These are phyloP conservation scores for Plasmodium berghei DNA, from an alignment of 169 alveolate species.

Conservation along the genomic window DNA sequence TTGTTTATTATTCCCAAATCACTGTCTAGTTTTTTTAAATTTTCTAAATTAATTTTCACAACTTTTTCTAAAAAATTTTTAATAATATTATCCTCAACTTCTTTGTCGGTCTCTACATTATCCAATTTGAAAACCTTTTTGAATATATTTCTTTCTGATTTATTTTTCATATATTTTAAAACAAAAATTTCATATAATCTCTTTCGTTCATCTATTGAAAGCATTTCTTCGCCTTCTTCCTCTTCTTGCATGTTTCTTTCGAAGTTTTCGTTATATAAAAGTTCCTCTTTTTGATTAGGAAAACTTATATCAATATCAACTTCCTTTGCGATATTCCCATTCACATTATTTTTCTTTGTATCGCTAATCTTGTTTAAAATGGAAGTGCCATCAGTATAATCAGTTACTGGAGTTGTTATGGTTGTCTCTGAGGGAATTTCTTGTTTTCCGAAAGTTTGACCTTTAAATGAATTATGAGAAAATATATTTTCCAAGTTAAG, in stretches of 20 bases:
- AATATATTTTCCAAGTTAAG: constrained; percentile 37
- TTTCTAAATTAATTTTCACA: constrained; percentile 18
- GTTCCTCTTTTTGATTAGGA: not conserved
- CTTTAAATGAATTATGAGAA: constrained; percentile 10
- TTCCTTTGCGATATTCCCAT: not conserved
- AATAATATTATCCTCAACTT: constrained; percentile 60
- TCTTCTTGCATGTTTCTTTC: not conserved
- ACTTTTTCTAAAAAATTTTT: constrained; percentile 59
- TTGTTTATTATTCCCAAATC: constrained; percentile 23
- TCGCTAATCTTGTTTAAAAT: not conserved
- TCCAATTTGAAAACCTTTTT: constrained; percentile 52
- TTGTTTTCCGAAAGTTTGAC: not conserved
- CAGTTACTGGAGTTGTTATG: not conserved
- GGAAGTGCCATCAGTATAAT: not conserved
- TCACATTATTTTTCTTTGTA: not conserved
- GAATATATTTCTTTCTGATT: constrained; percentile 49
- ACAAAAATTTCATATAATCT: constrained; percentile 61
- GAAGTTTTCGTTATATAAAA: not conserved
- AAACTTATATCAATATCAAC: not conserved
- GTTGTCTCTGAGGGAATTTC: not conserved
- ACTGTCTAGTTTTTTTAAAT: constrained; percentile 12
- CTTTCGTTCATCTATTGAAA: constrained; percentile 14
- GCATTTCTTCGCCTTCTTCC: constrained; percentile 1
- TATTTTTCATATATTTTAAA: constrained; percentile 63
- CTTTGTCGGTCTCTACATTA: constrained; percentile 32